Evolutionary conservation across 2,329 filamentous ascomycete genomes (phyloP), one percentile per base, ranked within the genome.

Genomic region (Colletotrichum sp.): DNA sequence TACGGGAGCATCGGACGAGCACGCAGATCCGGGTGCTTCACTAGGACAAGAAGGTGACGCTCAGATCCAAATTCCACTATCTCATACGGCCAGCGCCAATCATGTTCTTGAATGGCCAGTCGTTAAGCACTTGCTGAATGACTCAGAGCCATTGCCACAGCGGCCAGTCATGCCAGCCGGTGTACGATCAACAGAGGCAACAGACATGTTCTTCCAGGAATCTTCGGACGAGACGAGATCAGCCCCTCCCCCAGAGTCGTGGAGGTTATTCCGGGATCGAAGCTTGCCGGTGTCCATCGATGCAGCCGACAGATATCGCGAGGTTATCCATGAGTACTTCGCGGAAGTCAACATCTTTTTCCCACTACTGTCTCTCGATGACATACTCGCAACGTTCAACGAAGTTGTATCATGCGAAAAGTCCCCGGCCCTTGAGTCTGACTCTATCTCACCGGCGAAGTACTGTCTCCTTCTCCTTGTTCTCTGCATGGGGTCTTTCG

Each of bases 321-420:
- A 75, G 13, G 54, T 70, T n/a, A 75, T 76, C 18, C 59, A 75
- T 47, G 27, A 76, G 2, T 81, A 79, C n/a, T 81, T 80, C 43
- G 55, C 58, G 8, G 55, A 79, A 6, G 75, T 81, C n/a, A 79
- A 80, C 13, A 75, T 80, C 1, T 81, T 80, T 62, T 81, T 79
- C 51, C 67, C 73, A 0, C 5, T 71, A 3, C 27, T 71, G 6
- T 59, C 69, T 24, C 69, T 33, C 2, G 62, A 73, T 2, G 61
- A 65, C 4, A 29, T 66, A 3, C 24, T 70, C 1, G 74, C 33
- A 6, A 76, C 24, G 8, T 70, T 15, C 0, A 57, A 76, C 11
- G 66, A 66, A 2, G 55, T 75, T 1, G 16, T 75, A 4, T 36
- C 47, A 4, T 67, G 47, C 12, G 65, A 70, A 13, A 67, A 43